Evolutionary conservation across 768 basidiomycete species (phyloP).

Genomic region (Pisolithus marmoratus): DNA sequence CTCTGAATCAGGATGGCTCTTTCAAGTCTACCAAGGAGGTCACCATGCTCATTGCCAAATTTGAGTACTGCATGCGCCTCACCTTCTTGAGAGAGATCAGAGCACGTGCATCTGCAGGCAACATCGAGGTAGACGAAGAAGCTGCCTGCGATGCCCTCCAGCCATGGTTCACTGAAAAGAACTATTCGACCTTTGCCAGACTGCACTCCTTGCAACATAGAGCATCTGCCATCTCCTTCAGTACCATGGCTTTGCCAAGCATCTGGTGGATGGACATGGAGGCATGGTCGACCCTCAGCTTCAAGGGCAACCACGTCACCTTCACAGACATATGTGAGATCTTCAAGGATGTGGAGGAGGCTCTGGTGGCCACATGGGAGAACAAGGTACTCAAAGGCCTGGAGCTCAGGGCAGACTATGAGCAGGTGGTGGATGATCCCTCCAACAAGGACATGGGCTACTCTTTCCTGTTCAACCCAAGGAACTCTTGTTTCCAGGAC

Average conservation of each 20-base stretch:
- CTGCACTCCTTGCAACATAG: too few species aligned
- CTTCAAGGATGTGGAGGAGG: neutral
- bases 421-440: neutral
- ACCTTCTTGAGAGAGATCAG: conserved; percentile 1
- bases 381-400: neutral
- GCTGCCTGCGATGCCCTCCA: neutral
- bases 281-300: too few species aligned
- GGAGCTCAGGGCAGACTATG: neutral
- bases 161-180: neutral
- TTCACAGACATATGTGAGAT: neutral
- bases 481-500: neutral
- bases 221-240: too few species aligned
- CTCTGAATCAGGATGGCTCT: neutral
- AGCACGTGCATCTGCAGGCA: neutral
- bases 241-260: too few species aligned
- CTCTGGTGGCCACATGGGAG: neutral
- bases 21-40: neutral
- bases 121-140: neutral
- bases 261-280: too few species aligned
- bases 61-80: conserved; percentile 6
- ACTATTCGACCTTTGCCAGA: too few species aligned
- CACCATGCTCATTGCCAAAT: neutral
- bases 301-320: too few species aligned
- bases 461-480: neutral
- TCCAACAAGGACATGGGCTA: neutral